Evolutionary conservation across 768 basidiomycete genomes (phyloP).

Genomic region (Rhodotorula paludigena): DNA sequence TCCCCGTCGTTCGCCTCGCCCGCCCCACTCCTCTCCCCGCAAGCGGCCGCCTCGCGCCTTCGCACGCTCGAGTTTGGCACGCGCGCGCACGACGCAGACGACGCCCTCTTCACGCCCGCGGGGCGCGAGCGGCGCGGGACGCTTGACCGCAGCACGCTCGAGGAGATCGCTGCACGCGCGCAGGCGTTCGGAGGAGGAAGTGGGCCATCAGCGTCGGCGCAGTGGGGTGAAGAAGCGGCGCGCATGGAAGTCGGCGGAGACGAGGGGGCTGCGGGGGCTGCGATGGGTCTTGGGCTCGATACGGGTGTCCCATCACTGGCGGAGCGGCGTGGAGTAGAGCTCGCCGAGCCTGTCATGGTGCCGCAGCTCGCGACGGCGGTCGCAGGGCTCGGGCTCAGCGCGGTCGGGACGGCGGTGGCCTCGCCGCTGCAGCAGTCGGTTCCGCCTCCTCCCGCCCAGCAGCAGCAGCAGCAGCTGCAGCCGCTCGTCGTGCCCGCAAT

Average conservation of each 20-base stretch:
- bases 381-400: background rate
- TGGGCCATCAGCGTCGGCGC: background rate
- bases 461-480: background rate
- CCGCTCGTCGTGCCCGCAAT: background rate
- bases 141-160: constrained; percentile 19
- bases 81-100: constrained; percentile 4
- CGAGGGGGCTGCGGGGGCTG: too few relatives aligned
- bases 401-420: background rate
- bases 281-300: background rate
- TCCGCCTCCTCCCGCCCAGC: too few relatives aligned
- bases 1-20: background rate
- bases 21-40: background rate
- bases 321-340: background rate
- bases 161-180: constrained; percentile 33
- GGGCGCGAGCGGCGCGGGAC: constrained; percentile 35
- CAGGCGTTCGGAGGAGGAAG: constrained; percentile 8
- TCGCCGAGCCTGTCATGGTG: background rate
- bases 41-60: background rate
- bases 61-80: constrained; percentile 25
- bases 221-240: background rate
- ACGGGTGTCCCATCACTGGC: too few relatives aligned
- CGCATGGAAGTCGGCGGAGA: too few relatives aligned
- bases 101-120: constrained; percentile 30
- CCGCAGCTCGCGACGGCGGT: background rate
- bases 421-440: too few relatives aligned